Base-by-base conservation (phyloP, 2,329 filamentous ascomycete genomes). In the Arthrinium puccinioides region DNA sequence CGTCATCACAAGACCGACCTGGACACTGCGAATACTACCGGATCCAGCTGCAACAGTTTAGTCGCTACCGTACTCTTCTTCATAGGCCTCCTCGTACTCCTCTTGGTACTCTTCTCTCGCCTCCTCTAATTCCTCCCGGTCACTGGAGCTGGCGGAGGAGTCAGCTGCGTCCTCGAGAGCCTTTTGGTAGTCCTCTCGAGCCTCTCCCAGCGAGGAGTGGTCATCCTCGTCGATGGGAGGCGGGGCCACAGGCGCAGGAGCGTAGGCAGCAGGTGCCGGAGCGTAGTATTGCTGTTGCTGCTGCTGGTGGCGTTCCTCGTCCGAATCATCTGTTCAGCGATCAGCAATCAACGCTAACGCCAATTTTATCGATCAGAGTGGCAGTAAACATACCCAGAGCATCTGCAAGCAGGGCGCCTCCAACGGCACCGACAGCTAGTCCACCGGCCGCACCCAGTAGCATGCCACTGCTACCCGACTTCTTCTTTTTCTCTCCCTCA, bases 371-470 rank as follows among this genome's bases (percentile, higher is more conserved):
- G 11, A 21, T 11, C 11, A n/a, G 14, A n/a, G n/a, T n/a, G n/a
- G n/a, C n/a, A 26, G 36, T 9, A 27, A 29, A 43, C 40, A 29
- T 65, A 81, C 77, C 61, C 11, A 77, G 44, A 37, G 71, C 72
- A 50, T 79, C 64, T 10, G 68, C 70, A 39, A 81, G 55, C 24
- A 77, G 51, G 4, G 74, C 78, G 32, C 76, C 77, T 9, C 72
- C 78, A 23, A 76, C 52, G 29, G 66, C 71, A 43, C 74, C 74
- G 8, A 68, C 60, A 1, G 73, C 76, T 20, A 79, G 43, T 51
- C 77, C 78, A 29, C 67, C 78, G 6, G 72, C 71, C 36, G 70
- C 77, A 16, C 69, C 75, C 25, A 74, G 60, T 15, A 79, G 54
- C 49, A 75, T 63, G 48, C 70, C 69, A 24, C 68, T 67, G 37